phyloP scores from a whole-genome alignment of 2,329 filamentous ascomycete species.

The Pseudocercospora fuligena region DNA sequence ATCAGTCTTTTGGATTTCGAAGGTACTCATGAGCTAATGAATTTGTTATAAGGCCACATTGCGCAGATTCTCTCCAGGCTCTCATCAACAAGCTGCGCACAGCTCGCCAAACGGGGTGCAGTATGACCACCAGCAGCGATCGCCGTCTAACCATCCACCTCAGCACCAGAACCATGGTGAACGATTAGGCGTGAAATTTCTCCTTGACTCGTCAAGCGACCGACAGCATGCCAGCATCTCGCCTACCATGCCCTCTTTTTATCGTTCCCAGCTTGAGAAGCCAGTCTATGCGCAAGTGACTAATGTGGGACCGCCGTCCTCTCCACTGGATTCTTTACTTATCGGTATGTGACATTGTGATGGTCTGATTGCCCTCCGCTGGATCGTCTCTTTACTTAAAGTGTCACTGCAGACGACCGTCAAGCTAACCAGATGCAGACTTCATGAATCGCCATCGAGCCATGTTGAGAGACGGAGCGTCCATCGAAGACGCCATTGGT shows the following conservation, averaged over 20 bases:
- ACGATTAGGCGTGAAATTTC: conserved; percentile 72
- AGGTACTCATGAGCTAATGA: conserved; percentile 8
- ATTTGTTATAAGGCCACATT: background rate
- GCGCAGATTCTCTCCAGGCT: conserved; percentile 28
- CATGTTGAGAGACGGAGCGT: conserved; percentile 67
- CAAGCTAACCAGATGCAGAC: conserved; percentile 47
- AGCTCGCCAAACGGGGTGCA: conserved; percentile 1
- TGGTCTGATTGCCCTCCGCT: background rate
- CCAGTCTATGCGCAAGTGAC: conserved; percentile 45
- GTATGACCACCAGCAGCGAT: conserved; percentile 15
- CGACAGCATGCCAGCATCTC: conserved; percentile 20
- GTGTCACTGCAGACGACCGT: background rate
- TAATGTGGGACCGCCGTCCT: conserved; percentile 69
- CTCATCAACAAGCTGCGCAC: conserved; percentile 11
- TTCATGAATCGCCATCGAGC: conserved; percentile 73
- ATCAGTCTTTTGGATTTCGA: background rate
- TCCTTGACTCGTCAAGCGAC: conserved; percentile 62
- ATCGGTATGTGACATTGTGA: conserved; percentile 45
- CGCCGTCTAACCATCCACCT: conserved; percentile 6
- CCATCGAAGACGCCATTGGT: conserved; percentile 69
- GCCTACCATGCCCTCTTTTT: conserved; percentile 13
- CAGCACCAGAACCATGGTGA: conserved; percentile 52
- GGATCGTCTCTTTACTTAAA: background rate
- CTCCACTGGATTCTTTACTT: conserved; percentile 77
- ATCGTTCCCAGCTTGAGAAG: conserved; percentile 29